These are phyloP conservation scores for Pisolithus marmoratus DNA, from an alignment of 768 basidiomycete species.

Conservation along the genomic window DNA sequence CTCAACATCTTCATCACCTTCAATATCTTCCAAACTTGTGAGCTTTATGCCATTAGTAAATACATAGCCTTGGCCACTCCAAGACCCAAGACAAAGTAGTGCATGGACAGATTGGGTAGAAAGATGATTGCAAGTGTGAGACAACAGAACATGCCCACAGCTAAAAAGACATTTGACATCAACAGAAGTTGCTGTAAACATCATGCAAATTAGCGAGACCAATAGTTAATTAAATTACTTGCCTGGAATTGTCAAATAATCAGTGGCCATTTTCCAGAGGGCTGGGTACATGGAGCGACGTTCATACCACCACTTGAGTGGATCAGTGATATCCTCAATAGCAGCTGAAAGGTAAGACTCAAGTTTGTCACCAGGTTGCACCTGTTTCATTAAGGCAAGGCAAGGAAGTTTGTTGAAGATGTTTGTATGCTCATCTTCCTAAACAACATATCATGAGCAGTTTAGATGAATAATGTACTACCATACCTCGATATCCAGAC, in stretches of 20 bases:
- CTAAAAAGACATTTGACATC: slow-evolving; percentile 26
- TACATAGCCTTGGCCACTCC: too few relatives aligned
- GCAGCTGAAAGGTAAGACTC: not conserved
- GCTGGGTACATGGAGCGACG: not conserved
- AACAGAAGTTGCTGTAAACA: slow-evolving; percentile 24
- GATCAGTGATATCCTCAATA: not conserved
- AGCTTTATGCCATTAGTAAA: too few relatives aligned
- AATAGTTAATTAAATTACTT: not conserved
- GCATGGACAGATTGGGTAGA: slow-evolving; percentile 22
- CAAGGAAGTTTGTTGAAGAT: slow-evolving; percentile 1
- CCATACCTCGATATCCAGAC: not conserved
- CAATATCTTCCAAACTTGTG: slow-evolving; percentile 1
- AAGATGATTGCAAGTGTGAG: slow-evolving; percentile 19
- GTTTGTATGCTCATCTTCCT: not conserved
- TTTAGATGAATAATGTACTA: too few relatives aligned
- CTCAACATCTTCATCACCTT: slow-evolving; percentile 8
- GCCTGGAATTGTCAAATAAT: not conserved
- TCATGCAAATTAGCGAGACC: not conserved
- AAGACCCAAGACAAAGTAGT: slow-evolving; percentile 27
- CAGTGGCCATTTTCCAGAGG: not conserved
- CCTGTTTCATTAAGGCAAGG: not conserved
- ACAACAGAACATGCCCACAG: slow-evolving; percentile 19
- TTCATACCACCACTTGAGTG: not conserved
- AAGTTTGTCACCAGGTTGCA: too few relatives aligned
- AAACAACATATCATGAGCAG: not conserved